Percentiles rank a stretch among this genome's conserved stretches.
Evolutionary conservation across 495 filamentous ascomycete genomes (phyloP).

Genomic region (Penicillium arizonense): DNA sequence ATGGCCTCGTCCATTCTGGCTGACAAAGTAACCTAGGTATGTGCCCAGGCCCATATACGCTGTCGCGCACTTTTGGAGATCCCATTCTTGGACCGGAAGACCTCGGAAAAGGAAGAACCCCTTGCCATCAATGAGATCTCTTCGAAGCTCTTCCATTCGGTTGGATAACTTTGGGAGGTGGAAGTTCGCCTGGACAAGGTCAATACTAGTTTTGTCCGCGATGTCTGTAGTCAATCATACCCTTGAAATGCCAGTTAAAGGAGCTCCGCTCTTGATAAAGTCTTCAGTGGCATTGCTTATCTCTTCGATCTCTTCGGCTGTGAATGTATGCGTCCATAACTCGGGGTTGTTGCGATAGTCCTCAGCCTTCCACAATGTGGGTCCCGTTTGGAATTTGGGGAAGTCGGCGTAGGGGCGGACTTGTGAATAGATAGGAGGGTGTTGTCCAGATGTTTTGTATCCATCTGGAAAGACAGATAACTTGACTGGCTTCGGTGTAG

Average conservation of each 20-base stretch:
- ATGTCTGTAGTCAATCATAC: constrained; percentile 17
- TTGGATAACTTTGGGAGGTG: constrained; percentile 58
- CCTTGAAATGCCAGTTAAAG: constrained; percentile 75
- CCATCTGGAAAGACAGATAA: constrained; percentile 51
- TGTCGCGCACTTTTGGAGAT: constrained; percentile 74
- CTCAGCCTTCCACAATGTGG: constrained; percentile 75
- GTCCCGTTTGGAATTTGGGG: constrained; percentile 69
- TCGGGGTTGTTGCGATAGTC: constrained; percentile 69
- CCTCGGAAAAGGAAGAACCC: constrained; percentile 90
- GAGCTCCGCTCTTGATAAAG: constrained; percentile 60
- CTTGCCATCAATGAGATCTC: constrained; percentile 77
- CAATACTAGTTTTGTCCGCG: background rate
- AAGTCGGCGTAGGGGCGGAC: constrained; percentile 70
- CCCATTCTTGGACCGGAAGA: constrained; percentile 74
- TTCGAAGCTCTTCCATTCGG: constrained; percentile 56
- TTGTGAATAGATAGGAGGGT: constrained; percentile 65
- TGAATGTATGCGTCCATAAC: constrained; percentile 74
- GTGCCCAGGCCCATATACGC: constrained; percentile 92
- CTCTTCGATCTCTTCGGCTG: constrained; percentile 63
- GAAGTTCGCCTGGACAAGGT: constrained; percentile 41
- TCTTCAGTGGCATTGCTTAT: constrained; percentile 64
- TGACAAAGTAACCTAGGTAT: constrained; percentile 80
- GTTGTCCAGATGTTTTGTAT: constrained; percentile 75
- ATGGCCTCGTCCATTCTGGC: constrained; percentile 84
- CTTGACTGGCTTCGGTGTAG: constrained; percentile 10